phyloP scores from a whole-genome alignment of 768 basidiomycete species.

The Cubamyces sp. region DNA sequence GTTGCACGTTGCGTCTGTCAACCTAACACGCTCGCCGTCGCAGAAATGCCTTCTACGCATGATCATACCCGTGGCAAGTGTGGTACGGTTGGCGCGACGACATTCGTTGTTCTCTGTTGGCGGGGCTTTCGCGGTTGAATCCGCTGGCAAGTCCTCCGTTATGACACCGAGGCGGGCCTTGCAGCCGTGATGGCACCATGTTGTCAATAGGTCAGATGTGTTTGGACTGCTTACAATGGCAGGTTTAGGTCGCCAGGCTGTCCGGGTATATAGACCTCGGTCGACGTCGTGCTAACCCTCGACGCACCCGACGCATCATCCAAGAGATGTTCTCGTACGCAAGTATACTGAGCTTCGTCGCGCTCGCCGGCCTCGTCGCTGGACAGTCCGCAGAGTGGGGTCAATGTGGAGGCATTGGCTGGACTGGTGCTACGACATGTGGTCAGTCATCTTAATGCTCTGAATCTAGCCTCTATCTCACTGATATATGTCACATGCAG shows the following conservation, averaged over 20 bases:
- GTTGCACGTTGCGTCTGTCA: not conserved
- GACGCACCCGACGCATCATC: not conserved
- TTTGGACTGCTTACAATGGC: not conserved
- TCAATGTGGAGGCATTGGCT: conserved; percentile 27
- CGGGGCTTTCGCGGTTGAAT: conserved; percentile 15
- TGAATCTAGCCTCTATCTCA: not conserved
- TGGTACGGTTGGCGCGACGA: too few species aligned
- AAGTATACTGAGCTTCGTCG: conserved; percentile 28
- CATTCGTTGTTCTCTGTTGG: not conserved
- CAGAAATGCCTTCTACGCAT: not conserved
- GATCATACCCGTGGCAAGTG: not conserved
- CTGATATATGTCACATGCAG: not conserved
- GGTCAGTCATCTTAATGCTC: not conserved
- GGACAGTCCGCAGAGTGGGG: conserved; percentile 28
- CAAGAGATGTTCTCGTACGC: conserved; percentile 10
- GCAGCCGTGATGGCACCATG: not conserved
- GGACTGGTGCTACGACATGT: conserved; percentile 22
- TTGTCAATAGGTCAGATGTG: conserved; percentile 8
- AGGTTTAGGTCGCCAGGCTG: not conserved
- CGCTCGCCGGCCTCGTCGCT: conserved; percentile 29
- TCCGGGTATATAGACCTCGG: conserved; percentile 6
- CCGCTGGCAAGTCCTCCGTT: not conserved
- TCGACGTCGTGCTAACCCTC: not conserved
- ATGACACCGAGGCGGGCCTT: conserved; percentile 1
- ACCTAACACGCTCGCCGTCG: not conserved